Conservation (phyloP, 805 yeast species). For the Myxozyma neglecta region DNA sequence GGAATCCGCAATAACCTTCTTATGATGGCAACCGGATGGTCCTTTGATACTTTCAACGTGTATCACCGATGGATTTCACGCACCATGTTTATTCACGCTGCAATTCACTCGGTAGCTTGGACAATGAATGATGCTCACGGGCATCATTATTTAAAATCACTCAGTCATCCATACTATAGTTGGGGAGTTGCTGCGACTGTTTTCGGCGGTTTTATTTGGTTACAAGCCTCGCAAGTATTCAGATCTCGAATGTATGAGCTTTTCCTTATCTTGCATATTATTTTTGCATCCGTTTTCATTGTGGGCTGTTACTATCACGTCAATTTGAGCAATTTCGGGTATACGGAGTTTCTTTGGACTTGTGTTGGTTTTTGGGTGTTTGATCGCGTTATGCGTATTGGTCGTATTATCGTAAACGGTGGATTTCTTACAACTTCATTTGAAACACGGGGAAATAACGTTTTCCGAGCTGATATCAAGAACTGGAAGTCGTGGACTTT, state of each 20-base stretch:
- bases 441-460: slow-evolving; percentile 11
- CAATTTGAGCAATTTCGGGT: slow-evolving; percentile 53
- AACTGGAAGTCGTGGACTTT: slow-evolving; percentile 14
- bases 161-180: neutral
- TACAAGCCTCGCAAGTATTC: slow-evolving; percentile 10
- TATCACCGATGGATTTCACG: slow-evolving; percentile 68
- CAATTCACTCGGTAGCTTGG: slow-evolving; percentile 50
- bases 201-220: slow-evolving; percentile 11
- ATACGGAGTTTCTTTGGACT: slow-evolving; percentile 39
- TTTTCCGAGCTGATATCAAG: slow-evolving; percentile 10
- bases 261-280: slow-evolving; percentile 58
- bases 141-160: no score
- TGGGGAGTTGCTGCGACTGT: slow-evolving; percentile 44
- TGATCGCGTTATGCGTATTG: slow-evolving; percentile 61
- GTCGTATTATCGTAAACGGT: slow-evolving; percentile 46
- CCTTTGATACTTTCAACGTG: slow-evolving; percentile 59
- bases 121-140: neutral
- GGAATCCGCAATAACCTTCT: slow-evolving; percentile 76
- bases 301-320: slow-evolving; percentile 59
- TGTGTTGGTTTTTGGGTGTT: slow-evolving; percentile 67
- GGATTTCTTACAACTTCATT: slow-evolving; percentile 1
- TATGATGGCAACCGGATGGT: slow-evolving; percentile 60
- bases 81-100: slow-evolving; percentile 47
- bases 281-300: slow-evolving; percentile 54
- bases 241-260: slow-evolving; percentile 51